These are phyloP conservation scores for Podaxis pistillaris DNA, from an alignment of 768 basidiomycete genomes.

Conservation along the genomic window DNA sequence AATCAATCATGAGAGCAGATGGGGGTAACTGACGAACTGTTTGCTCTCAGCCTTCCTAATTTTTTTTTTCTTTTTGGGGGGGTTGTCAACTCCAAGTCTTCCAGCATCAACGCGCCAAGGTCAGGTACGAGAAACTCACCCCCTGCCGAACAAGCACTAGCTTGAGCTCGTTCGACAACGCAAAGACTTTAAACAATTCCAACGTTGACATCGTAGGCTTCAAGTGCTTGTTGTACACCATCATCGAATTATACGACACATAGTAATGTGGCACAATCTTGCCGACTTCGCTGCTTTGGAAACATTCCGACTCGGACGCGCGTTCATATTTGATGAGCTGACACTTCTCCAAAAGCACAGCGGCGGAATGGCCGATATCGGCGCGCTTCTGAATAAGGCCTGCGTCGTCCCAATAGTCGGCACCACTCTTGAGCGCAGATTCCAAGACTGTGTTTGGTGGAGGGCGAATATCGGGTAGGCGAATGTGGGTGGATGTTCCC, in stretches of 20 bases:
- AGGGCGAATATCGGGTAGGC: no score
- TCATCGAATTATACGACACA: conserved; percentile 94
- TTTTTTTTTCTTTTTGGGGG: conserved; percentile 34
- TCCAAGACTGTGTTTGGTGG: no score
- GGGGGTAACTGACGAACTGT: conserved; percentile 73
- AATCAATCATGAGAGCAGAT: background rate
- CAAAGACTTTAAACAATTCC: conserved; percentile 95
- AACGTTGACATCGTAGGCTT: conserved; percentile 82
- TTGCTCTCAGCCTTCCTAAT: conserved; percentile 92
- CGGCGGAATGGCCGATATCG: conserved; percentile 92
- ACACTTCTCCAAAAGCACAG: conserved; percentile 90
- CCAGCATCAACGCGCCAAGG: conserved; percentile 35
- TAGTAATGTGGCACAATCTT: conserved; percentile 95
- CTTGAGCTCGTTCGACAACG: conserved; percentile 94
- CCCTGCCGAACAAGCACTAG: conserved; percentile 31
- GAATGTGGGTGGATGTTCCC: conserved; percentile 29
- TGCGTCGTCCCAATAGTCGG: conserved; percentile 82
- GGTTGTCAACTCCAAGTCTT: conserved; percentile 80
- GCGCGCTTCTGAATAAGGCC: conserved; percentile 79
- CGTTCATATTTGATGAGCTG: conserved; percentile 94
- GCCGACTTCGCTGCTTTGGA: conserved; percentile 92
- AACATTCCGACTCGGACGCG: conserved; percentile 76
- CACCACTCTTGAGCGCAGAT: conserved; percentile 26
- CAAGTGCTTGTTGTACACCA: conserved; percentile 93
- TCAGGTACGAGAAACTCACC: conserved; percentile 6